Base-by-base conservation (phyloP, 2,329 filamentous ascomycete species). In the Arthrocladium fulminans region DNA sequence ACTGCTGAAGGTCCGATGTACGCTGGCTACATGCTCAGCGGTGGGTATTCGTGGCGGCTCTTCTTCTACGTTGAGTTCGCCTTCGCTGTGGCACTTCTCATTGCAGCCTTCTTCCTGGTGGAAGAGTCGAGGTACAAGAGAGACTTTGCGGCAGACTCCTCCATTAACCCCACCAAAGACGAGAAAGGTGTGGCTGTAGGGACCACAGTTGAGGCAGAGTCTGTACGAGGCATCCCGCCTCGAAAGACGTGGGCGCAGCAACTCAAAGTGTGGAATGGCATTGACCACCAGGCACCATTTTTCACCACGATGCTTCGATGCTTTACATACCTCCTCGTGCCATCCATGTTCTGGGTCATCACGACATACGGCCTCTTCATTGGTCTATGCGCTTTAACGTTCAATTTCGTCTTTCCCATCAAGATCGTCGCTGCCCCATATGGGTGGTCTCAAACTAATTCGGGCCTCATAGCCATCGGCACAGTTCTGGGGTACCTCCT, bases 21-120 rank as follows among this genome's bases (percentile, higher is more conserved):
- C 42, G 75, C 77, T 1, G 76, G 77, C 10, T 80, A 80, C 60
- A 80, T 81, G 76, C 71, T 81, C 5, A 69, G 72, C 0, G 76
- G 69, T 1, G 73, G 74, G 8, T 73, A 76, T 56, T 77, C 75
- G 5, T 81, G 77, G 76, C 67, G 73, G 13, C 69, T 80, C 0
- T 81, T 76, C 65, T 81, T 80, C 66, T 80, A 79, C 58, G 76
- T 80, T 47, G 71, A 74, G 52, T 69, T 77, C 41, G 77, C 75
- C 2, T 80, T 81, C 45, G 69, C 72, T 1, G 63, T 62, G 7
- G 61, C 61, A 4, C 59, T 66, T 41, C 63, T 66, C 50, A 63
- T 77, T 37, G 54, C 73, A 6, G 68, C 73, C 0, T 77, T 80
- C 57, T 64, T 81, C 50, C 75, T 81, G 56, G 75, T 79, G 51